Percentiles rank a stretch among this genome's conserved stretches.
These are phyloP conservation scores for Skeletonema potamos DNA, from an alignment of 108 stramenopile species.

Conservation along the genomic window DNA sequence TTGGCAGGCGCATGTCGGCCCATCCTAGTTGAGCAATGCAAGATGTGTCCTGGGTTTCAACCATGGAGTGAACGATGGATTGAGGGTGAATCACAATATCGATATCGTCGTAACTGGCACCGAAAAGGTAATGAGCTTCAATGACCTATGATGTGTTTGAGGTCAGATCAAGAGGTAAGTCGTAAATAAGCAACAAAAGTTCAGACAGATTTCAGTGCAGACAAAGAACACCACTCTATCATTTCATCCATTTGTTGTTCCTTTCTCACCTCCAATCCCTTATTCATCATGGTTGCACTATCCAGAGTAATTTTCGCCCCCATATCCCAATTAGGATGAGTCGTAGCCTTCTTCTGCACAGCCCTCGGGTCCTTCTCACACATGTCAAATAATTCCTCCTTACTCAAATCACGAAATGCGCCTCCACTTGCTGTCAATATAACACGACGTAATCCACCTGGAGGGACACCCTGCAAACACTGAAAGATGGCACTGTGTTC, in stretches of 20 bases:
- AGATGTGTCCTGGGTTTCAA: constrained; percentile 96
- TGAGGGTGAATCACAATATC: constrained; percentile 97
- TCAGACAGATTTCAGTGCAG: background rate
- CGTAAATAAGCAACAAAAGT: background rate
- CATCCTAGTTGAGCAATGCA: constrained; percentile 95
- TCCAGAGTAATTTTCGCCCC: constrained; percentile 96
- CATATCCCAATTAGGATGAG: constrained; percentile 97
- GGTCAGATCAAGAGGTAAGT: background rate
- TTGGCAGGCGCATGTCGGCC: constrained; percentile 97
- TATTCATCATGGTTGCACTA: constrained; percentile 99
- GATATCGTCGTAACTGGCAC: constrained; percentile 96
- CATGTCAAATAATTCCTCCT: constrained; percentile 87
- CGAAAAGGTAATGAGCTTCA: constrained; percentile 97
- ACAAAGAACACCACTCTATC: background rate
- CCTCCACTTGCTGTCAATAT: constrained; percentile 96
- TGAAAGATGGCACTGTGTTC: constrained; percentile 98
- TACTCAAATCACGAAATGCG: constrained; percentile 93
- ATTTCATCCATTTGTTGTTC: background rate
- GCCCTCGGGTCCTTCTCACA: constrained; percentile 79
- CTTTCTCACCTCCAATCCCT: constrained; percentile 89
- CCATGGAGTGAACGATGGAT: constrained; percentile 95
- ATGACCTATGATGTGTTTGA: constrained; percentile 66
- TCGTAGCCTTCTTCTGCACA: constrained; percentile 93
- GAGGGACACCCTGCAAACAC: constrained; percentile 93
- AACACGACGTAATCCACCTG: constrained; percentile 85